A percentile compares a stretch with the other conserved stretches of the same genome.
phyloP scores from a whole-genome alignment of 305 asterid species.

The Fraxinus dipetala region DNA sequence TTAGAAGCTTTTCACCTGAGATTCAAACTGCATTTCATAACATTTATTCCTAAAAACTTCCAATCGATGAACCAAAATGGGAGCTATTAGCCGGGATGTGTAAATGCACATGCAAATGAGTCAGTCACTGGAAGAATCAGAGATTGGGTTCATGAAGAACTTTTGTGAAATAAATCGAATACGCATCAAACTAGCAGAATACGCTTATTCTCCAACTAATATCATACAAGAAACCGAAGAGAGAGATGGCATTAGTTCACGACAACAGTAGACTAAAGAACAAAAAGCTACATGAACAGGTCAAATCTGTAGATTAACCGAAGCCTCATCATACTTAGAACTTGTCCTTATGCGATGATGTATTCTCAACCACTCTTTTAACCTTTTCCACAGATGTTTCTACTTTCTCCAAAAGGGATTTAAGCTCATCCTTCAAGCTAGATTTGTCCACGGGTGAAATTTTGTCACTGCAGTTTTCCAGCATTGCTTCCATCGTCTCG shows the following conservation, averaged over 20 bases:
- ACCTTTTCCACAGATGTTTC: constrained; percentile 37
- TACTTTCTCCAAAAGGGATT: constrained; percentile 34
- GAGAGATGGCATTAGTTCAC: background rate
- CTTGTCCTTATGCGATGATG: constrained; percentile 18
- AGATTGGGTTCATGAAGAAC: background rate
- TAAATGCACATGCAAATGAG: background rate
- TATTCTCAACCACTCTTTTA: constrained; percentile 30
- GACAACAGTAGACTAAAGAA: background rate
- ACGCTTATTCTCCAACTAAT: background rate
- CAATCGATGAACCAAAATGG: background rate
- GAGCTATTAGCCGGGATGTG: background rate
- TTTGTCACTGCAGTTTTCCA: constrained; percentile 36
- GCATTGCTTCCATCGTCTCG: constrained; percentile 33
- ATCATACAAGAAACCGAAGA: background rate
- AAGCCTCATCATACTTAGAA: background rate
- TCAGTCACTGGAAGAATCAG: background rate
- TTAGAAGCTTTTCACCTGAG: background rate
- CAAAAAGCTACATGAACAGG: background rate
- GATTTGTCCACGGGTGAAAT: constrained; percentile 39
- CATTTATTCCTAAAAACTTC: background rate
- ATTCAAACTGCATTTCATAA: background rate
- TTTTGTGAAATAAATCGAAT: background rate
- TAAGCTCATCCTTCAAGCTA: constrained; percentile 45
- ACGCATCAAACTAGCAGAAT: background rate
- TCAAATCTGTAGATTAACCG: background rate